Evolutionary conservation across 768 basidiomycete species (phyloP), one percentile per base, ranked within the genome.

Genomic region (Mycena rosella): DNA sequence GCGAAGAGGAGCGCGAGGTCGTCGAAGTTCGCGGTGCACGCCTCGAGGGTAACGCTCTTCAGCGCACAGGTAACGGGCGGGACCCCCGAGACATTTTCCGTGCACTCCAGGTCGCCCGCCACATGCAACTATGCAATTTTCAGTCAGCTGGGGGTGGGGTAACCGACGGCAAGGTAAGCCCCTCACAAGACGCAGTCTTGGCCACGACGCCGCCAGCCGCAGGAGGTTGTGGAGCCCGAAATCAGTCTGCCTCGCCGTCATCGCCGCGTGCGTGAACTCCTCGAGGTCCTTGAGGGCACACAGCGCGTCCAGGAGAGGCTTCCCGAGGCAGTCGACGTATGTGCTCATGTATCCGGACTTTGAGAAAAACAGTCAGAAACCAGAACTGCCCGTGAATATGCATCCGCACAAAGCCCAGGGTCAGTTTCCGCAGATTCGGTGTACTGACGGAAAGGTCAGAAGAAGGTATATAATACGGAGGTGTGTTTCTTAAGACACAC

Each of bases 1-100:
- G 67, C 61, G 40, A 68, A 59, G 60, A 68, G 47, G 55, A 29
- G 61, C 18, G 49, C 49, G 26, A 61, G 15, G 5, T 52, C 27
- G 17, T 51, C 60, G 49, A 60, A 29, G 38, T 52, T 38, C 11
- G 47, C 24, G 38, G 49, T 62, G 48, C 67, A 68, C 48, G 44
- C 26, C 45, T 63, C 61, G 36, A 63, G 57, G 27, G 52, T 63
- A 27, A 58, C 51, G 26, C 10, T 20, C 44, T 70, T 26, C 15
- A 70, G 52, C 11, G 24, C 54, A 34, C 59, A 58, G 5, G 64
- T 48, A 11, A 65, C 67, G 30, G 78, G 75, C 59, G 74, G 74
- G 3, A 76, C 34, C 38, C 20, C 3, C 17, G 34, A 0, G 9
- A 13, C 20, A 18, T 52, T 26, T 2, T 32, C 3, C 27, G 13